Percentiles rank a stretch among this genome's conserved stretches.
These are phyloP conservation scores for Annona squamosa DNA, from an alignment of 164 flowering plant species.

Conservation along the genomic window DNA sequence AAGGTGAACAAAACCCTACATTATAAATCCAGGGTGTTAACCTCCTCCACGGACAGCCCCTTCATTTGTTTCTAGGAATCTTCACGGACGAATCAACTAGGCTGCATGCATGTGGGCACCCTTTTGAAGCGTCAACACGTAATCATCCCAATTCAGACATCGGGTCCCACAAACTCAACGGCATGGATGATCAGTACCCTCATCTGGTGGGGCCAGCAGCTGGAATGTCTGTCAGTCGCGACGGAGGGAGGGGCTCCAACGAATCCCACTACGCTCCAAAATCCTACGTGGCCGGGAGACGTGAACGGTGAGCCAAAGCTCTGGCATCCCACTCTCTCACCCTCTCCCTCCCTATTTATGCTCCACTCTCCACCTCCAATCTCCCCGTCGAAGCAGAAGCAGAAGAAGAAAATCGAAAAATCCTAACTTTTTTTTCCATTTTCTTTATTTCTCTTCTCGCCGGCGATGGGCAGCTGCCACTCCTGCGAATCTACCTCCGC, in stretches of 20 bases:
- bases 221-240: too few species aligned
- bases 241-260: background rate
- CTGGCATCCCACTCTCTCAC: background rate
- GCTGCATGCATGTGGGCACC: too few species aligned
- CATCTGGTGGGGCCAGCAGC: too few species aligned
- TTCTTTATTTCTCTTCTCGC: background rate
- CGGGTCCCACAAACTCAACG: too few species aligned
- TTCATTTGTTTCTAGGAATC: too few species aligned
- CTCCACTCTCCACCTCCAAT: background rate
- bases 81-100: too few species aligned
- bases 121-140: too few species aligned
- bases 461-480: conserved; percentile 40
- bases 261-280: conserved; percentile 10
- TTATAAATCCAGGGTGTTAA: too few species aligned
- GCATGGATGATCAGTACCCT: too few species aligned
- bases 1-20: too few species aligned
- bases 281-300: conserved; percentile 6
- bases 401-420: background rate
- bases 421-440: background rate
- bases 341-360: background rate
- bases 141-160: too few species aligned
- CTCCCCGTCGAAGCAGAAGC: background rate
- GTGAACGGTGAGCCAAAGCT: background rate
- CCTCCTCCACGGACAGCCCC: too few species aligned
- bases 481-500: conserved; percentile 46